Evolutionary conservation across 345 rosid genomes (phyloP), one percentile per base, ranked within the genome.

Genomic region (Aquilaria yunnanensis): DNA sequence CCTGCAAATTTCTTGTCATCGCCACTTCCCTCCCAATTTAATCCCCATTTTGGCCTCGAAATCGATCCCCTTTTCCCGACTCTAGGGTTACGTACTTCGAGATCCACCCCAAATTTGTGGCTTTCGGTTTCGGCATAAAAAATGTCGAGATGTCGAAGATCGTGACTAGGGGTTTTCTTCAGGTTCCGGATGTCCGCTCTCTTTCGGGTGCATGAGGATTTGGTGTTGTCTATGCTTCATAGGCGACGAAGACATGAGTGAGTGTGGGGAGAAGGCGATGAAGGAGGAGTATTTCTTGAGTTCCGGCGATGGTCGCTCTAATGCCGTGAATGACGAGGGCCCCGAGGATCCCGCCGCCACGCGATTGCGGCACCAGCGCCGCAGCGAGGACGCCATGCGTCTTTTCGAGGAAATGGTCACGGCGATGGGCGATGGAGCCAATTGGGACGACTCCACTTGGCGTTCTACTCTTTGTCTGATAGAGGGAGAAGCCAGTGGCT

Each of bases 201-300:
- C 67, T 62, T 70, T 59, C 34, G 59, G 65, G 79, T 94, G 99
- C 75, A 90, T 94, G 96, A 94, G 73, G 92, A 88, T 77, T 79
- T 88, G 90, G 97, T 87, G 89, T 71, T 83, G 82, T 71, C 60
- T 75, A 31, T 88, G 92, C 78, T 88, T 90, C 82, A 70, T 63
- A 74, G 79, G 69, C 68, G 81, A 73, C 68, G 82, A 73, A 34
- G 74, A 70, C 7, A 74, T 74, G 32, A 75, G 62, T 16, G 66
- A 64, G 43, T 57, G 16, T 6, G 64, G 49, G 57, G 32, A 49
- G 59, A 10, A 29, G 54, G 67, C 64, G 49, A 77, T 81, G 89
- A 71, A 59, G 57, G 78, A 70, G 68, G 70, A 43, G 30, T 62
- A 52, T 71, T 75, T 74, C 14, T 69, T 56, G 14, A 72, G 74